Percentiles rank a stretch among this genome's conserved stretches.
Conservation (phyloP, 2,329 filamentous ascomycete genomes). For the Apiospora kogelbergensis region DNA sequence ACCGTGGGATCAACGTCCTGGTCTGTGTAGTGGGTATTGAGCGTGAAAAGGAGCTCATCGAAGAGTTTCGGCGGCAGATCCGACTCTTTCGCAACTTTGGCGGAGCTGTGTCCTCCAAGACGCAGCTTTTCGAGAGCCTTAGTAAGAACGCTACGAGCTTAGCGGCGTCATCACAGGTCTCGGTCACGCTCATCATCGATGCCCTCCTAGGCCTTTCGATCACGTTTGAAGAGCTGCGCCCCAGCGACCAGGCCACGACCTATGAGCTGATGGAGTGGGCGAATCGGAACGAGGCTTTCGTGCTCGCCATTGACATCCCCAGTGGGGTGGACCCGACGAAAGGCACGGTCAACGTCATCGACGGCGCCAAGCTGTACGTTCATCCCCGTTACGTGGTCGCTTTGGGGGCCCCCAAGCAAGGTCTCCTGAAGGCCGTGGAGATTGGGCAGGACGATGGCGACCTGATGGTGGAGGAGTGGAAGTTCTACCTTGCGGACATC, state of each 20-base stretch:
- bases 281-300: slow-evolving; percentile 80
- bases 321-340: slow-evolving; percentile 82
- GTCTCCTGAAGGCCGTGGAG: slow-evolving; percentile 75
- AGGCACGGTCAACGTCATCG: slow-evolving; percentile 64
- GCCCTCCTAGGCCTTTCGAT: slow-evolving; percentile 84
- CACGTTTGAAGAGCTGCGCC: slow-evolving; percentile 84
- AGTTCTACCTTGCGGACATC: slow-evolving; percentile 81
- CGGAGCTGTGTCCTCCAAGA: slow-evolving; percentile 66
- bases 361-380: slow-evolving; percentile 78
- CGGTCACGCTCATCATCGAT: slow-evolving; percentile 58
- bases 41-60: slow-evolving; percentile 76
- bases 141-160: slow-evolving; percentile 42
- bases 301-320: slow-evolving; percentile 87
- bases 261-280: slow-evolving; percentile 93
- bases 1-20: slow-evolving; percentile 77
- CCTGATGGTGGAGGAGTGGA: slow-evolving; percentile 64
- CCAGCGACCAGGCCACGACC: slow-evolving; percentile 77
- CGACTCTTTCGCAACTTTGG: slow-evolving; percentile 83
- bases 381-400: slow-evolving; percentile 81
- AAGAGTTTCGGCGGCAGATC: slow-evolving; percentile 78
- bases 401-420: slow-evolving; percentile 83
- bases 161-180: slow-evolving; percentile 25
- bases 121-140: slow-evolving; percentile 60
- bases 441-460: slow-evolving; percentile 54
- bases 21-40: slow-evolving; percentile 85